A percentile compares a stretch with the other conserved stretches of the same genome.
Conservation (phyloP, 73 alveolate species). For the Stentor coeruleus region DNA sequence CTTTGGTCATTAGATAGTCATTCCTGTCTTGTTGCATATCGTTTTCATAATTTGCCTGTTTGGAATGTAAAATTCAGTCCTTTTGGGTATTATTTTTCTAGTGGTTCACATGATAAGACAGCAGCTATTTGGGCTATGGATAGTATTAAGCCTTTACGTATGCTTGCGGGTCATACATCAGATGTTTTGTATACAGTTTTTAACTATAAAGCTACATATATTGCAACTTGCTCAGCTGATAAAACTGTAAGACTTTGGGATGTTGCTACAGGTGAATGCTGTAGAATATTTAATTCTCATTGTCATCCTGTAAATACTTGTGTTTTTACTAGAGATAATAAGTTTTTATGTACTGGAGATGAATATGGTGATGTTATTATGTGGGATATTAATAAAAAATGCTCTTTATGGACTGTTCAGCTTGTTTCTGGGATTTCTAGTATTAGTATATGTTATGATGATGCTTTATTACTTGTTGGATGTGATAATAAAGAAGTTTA, state of each 20-base stretch:
- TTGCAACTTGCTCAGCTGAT: constrained; percentile 89
- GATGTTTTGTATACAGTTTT: constrained; percentile 81
- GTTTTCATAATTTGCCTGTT: constrained; percentile 79
- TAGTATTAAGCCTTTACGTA: constrained; percentile 63
- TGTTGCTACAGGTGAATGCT: constrained; percentile 73
- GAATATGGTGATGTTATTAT: constrained; percentile 72
- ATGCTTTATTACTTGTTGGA: background rate
- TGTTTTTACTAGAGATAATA: constrained; percentile 72
- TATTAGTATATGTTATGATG: background rate
- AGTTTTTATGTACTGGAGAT: constrained; percentile 64
- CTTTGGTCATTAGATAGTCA: constrained; percentile 73
- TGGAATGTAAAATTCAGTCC: constrained; percentile 89
- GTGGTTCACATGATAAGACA: constrained; percentile 84
- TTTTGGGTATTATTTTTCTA: constrained; percentile 73
- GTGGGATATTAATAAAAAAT: constrained; percentile 66
- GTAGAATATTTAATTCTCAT: constrained; percentile 69
- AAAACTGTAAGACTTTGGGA: constrained; percentile 79
- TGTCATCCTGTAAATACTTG: constrained; percentile 68
- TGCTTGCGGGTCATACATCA: constrained; percentile 78
- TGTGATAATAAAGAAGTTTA: background rate
- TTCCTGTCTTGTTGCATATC: constrained; percentile 51
- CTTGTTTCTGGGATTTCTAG: background rate
- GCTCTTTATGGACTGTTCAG: background rate
- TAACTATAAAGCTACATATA: constrained; percentile 85
- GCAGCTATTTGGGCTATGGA: constrained; percentile 78